These are phyloP conservation scores for Peronospora farinosa DNA, from an alignment of 352 stramenopile species.

Conservation along the genomic window DNA sequence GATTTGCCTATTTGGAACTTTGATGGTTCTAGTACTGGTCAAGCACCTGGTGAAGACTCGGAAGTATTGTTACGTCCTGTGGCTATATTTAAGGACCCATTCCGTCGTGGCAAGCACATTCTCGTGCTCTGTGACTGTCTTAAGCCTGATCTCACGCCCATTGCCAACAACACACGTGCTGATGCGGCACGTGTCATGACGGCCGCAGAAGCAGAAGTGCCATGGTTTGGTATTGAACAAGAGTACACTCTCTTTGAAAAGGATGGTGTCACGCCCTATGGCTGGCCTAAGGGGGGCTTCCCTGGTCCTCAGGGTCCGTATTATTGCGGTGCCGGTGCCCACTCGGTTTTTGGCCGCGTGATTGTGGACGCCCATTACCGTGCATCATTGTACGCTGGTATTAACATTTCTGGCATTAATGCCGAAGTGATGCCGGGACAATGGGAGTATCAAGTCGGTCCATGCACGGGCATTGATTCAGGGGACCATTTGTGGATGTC, in stretches of 20 bases:
- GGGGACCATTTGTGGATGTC: conserved; percentile 96
- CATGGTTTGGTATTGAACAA: conserved; percentile 97
- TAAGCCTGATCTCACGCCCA: conserved; percentile 89
- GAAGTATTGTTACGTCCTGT: conserved; percentile 92
- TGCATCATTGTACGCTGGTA: conserved; percentile 91
- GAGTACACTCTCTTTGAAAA: conserved; percentile 94
- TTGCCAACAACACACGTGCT: conserved; percentile 89
- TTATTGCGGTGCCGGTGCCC: conserved; percentile 91
- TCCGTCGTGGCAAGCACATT: conserved; percentile 93
- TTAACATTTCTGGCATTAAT: conserved; percentile 95
- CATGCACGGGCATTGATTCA: conserved; percentile 93
- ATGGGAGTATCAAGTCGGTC: conserved; percentile 97
- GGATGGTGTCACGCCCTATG: conserved; percentile 84
- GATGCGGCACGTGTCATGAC: conserved; percentile 70
- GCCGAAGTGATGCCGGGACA: conserved; percentile 97
- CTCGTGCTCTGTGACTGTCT: conserved; percentile 97
- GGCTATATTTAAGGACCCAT: conserved; percentile 95
- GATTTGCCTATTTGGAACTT: conserved; percentile 96
- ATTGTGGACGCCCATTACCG: conserved; percentile 94
- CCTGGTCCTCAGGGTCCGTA: conserved; percentile 88
- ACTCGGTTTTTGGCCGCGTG: conserved; percentile 93
- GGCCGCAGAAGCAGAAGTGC: conserved; percentile 40
- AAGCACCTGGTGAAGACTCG: conserved; percentile 95
- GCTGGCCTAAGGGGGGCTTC: conserved; percentile 88
- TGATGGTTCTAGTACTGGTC: conserved; percentile 93